Conservation (phyloP, 1,284 basidiomycete genomes). For the Cryptococcus deneoformans region DNA sequence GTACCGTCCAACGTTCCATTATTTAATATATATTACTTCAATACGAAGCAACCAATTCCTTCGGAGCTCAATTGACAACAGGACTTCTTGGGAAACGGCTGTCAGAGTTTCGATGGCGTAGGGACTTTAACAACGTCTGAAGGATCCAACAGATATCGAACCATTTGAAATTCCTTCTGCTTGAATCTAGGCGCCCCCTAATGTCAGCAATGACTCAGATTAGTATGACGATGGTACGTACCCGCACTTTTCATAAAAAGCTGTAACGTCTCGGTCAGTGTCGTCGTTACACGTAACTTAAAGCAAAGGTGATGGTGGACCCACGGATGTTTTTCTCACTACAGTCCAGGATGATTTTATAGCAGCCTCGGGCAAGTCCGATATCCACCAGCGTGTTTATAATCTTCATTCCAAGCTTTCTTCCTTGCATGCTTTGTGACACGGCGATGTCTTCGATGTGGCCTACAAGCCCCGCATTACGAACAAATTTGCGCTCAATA, state of each 20-base stretch:
- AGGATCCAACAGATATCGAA: constrained; percentile 40
- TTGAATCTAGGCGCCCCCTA: too few relatives aligned
- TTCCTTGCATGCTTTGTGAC: constrained; percentile 80
- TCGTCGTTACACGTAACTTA: background rate
- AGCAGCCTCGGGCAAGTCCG: constrained; percentile 72
- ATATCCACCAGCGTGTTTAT: constrained; percentile 80
- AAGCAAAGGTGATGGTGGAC: constrained; percentile 36
- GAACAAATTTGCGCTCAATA: constrained; percentile 90
- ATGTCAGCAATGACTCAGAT: background rate
- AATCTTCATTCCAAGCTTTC: constrained; percentile 74
- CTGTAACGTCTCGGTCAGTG: constrained; percentile 50
- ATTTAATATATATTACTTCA: too few relatives aligned
- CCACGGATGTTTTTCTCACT: constrained; percentile 84
- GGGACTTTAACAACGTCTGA: constrained; percentile 6
- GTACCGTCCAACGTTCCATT: too few relatives aligned
- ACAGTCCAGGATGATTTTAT: constrained; percentile 95
- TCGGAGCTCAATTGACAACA: too few relatives aligned
- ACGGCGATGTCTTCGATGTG: constrained; percentile 99
- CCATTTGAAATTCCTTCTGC: constrained; percentile 71
- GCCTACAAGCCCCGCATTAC: constrained; percentile 74
- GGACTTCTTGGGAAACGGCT: too few relatives aligned
- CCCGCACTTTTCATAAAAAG: constrained; percentile 97
- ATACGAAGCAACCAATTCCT: too few relatives aligned
- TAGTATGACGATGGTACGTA: constrained; percentile 17
- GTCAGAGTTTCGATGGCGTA: constrained; percentile 6